These are phyloP conservation scores for Hemileccinum impolitum DNA, from an alignment of 768 basidiomycete species.

Conservation along the genomic window DNA sequence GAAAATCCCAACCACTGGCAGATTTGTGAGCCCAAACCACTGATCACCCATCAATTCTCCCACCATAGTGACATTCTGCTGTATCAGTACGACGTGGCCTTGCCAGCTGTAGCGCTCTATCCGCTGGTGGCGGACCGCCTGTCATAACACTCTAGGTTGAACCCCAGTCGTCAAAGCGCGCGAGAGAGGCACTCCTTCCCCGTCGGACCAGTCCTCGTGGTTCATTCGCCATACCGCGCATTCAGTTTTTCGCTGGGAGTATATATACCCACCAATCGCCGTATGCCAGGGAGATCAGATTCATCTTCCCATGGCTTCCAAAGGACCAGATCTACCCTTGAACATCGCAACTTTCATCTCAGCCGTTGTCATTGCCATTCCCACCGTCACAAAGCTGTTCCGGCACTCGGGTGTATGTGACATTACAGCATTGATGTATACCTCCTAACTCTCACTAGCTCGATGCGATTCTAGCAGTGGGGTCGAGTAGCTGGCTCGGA, in stretches of 20 bases:
- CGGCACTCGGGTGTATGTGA: not conserved
- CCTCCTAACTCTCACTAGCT: constrained; percentile 9
- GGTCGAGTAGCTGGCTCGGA: constrained; percentile 22
- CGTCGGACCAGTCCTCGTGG: not conserved
- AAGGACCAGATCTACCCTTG: not conserved
- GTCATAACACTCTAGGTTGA: not conserved
- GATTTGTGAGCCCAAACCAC: not conserved
- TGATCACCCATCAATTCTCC: too few species aligned
- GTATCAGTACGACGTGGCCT: too few species aligned
- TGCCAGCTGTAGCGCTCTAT: too few species aligned
- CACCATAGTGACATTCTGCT: not conserved
- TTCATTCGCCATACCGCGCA: not conserved
- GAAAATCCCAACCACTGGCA: not conserved
- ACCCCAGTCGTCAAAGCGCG: not conserved
- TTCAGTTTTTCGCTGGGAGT: not conserved
- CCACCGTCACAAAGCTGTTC: not conserved
- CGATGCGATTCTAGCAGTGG: constrained; percentile 29
- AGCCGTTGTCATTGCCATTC: not conserved
- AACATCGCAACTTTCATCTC: not conserved
- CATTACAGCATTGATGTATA: not conserved
- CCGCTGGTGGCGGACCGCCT: not conserved
- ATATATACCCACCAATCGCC: not conserved
- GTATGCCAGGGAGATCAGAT: not conserved
- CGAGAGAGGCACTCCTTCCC: not conserved
- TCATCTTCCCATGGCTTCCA: not conserved